phyloP scores from a whole-genome alignment of 805 yeast species.

The Jamesozyma gamospora region DNA sequence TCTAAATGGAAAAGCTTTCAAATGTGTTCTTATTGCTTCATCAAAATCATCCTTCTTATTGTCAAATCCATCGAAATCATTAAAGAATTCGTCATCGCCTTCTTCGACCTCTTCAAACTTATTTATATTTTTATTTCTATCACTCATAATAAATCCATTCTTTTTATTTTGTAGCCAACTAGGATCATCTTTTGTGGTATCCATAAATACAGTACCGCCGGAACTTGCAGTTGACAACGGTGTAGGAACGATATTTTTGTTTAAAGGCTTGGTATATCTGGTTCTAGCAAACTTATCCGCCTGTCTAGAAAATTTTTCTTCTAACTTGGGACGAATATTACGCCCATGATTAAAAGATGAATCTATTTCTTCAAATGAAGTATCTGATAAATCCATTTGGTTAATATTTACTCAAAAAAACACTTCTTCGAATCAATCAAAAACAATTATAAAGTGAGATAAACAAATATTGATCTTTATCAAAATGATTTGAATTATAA shows the following conservation, averaged over 20 bases:
- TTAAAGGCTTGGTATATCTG: not conserved
- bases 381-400: conserved; percentile 16
- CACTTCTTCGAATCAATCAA: too few species aligned
- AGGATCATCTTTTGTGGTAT: conserved; percentile 3
- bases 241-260: conserved; percentile 7
- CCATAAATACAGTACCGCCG: conserved; percentile 24
- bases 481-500: too few species aligned
- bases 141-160: not conserved
- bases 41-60: conserved; percentile 19
- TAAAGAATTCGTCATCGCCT: conserved; percentile 18
- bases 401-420: too few species aligned
- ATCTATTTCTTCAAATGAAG: conserved; percentile 27
- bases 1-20: conserved; percentile 2
- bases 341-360: conserved; percentile 15
- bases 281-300: too few species aligned
- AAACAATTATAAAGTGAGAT: too few species aligned
- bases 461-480: too few species aligned
- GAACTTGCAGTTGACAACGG: conserved; percentile 25
- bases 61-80: conserved; percentile 25
- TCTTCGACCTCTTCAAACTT: conserved; percentile 9
- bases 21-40: conserved; percentile 18
- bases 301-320: too few species aligned
- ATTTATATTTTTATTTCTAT: not conserved
- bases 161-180: not conserved
- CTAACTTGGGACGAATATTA: too few species aligned